These are phyloP conservation scores for Kuraishia floccosa DNA, from an alignment of 805 yeast genomes.

Conservation along the genomic window DNA sequence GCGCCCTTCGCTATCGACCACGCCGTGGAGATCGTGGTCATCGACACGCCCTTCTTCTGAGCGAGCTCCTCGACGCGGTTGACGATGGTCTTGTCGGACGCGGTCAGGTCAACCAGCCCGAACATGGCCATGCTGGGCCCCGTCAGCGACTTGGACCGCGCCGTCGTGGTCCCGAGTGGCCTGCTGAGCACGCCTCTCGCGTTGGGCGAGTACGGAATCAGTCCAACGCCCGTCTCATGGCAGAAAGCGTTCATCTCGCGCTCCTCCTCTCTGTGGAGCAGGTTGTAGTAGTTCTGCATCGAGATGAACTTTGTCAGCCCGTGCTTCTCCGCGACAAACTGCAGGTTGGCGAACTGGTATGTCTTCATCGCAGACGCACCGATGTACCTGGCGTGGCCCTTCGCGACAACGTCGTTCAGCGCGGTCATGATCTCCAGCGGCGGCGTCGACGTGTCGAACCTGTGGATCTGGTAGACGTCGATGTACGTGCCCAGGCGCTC, in stretches of 20 bases:
- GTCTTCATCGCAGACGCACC: conserved; percentile 58
- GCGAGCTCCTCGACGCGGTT: conserved; percentile 46
- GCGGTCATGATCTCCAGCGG: conserved; percentile 46
- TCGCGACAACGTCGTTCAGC: conserved; percentile 36
- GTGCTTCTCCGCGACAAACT: conserved; percentile 41
- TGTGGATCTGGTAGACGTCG: conserved; percentile 47
- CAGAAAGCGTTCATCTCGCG: conserved; percentile 50
- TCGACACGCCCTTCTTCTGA: conserved; percentile 28
- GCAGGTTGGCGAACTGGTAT: conserved; percentile 40
- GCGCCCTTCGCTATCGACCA: conserved; percentile 43
- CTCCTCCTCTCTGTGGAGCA: conserved; percentile 51
- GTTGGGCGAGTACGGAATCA: conserved; percentile 53
- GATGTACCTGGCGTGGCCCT: conserved; percentile 39
- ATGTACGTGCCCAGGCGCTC: conserved; percentile 40
- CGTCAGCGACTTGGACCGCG: conserved; percentile 3
- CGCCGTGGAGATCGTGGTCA: conserved; percentile 44
- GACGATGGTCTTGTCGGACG: conserved; percentile 23
- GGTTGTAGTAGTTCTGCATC: conserved; percentile 46
- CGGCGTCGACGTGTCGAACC: conserved; percentile 36
- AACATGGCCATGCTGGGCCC: conserved; percentile 5
- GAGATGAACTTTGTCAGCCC: conserved; percentile 47
- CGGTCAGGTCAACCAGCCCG: conserved; percentile 6
- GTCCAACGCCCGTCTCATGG: conserved; percentile 37
- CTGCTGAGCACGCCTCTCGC: conserved; percentile 34
- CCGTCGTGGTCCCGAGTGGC: conserved; percentile 17